Percentiles rank a stretch among this genome's conserved stretches.
Evolutionary conservation across 306 rosid genomes (phyloP).

Genomic region (Cicer chorassanicum): DNA sequence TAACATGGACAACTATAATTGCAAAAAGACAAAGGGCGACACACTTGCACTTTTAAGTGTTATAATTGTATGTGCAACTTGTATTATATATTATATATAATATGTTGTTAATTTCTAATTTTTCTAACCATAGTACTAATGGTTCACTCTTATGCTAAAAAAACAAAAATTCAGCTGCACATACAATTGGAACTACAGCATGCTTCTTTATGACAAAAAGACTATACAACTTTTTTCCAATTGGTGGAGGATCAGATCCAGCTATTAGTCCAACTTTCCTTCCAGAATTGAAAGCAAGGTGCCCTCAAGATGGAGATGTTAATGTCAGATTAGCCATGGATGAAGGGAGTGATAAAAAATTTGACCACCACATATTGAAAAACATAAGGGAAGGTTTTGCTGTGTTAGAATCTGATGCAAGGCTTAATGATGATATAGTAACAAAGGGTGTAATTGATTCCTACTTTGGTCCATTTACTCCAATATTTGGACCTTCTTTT

Average conservation of each 20-base stretch:
- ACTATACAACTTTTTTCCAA: slow-evolving; percentile 69
- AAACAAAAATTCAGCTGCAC: slow-evolving; percentile 63
- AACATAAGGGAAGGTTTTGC: slow-evolving; percentile 77
- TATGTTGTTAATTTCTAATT: neutral
- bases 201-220: slow-evolving; percentile 84
- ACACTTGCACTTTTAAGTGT: neutral
- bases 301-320: slow-evolving; percentile 65
- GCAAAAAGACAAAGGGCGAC: neutral
- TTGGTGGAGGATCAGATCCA: slow-evolving; percentile 69
- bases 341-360: slow-evolving; percentile 53
- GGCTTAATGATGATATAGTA: slow-evolving; percentile 58
- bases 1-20: neutral
- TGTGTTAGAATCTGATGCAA: slow-evolving; percentile 84
- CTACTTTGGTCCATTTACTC: slow-evolving; percentile 52
- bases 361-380: slow-evolving; percentile 63
- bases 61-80: neutral
- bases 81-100: neutral
- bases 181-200: slow-evolving; percentile 91
- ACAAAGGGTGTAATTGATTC: slow-evolving; percentile 65
- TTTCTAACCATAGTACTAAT: neutral
- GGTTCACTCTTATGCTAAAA: neutral
- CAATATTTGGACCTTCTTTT: slow-evolving; percentile 63
- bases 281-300: slow-evolving; percentile 47
- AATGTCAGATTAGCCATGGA: slow-evolving; percentile 64
- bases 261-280: slow-evolving; percentile 60